Percentiles rank a stretch among this genome's conserved stretches.
phyloP scores from a whole-genome alignment of 164 flowering plant genomes.

The Sedum album region DNA sequence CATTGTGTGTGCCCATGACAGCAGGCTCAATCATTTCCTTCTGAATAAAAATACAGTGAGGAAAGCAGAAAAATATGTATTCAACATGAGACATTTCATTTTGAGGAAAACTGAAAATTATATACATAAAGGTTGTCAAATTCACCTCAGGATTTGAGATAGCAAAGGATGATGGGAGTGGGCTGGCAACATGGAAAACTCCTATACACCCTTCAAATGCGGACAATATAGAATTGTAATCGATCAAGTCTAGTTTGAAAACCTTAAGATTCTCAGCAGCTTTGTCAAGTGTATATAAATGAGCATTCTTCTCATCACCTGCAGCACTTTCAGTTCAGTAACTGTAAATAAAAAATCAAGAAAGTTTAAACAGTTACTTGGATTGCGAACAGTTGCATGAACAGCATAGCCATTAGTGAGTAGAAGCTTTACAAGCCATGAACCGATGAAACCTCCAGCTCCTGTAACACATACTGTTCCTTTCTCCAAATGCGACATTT shows the following conservation, averaged over 20 bases:
- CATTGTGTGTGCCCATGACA: constrained; percentile 21
- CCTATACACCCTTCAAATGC: constrained; percentile 20
- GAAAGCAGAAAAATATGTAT: no score
- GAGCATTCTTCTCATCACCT: constrained; percentile 23
- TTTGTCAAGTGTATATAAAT: constrained; percentile 18
- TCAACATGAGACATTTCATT: no score
- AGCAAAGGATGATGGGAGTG: constrained; percentile 11
- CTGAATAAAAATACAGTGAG: constrained; percentile 2
- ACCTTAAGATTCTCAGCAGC: constrained; percentile 17
- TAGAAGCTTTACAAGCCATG: constrained; percentile 6
- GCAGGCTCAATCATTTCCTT: constrained; percentile 21
- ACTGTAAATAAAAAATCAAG: no score
- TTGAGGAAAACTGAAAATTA: no score
- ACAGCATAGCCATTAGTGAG: not conserved
- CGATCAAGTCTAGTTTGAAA: constrained; percentile 24
- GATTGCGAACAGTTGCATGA: constrained; percentile 41
- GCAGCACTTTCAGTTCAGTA: not conserved
- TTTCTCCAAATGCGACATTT: not conserved
- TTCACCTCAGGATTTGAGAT: constrained; percentile 16
- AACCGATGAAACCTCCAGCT: constrained; percentile 4
- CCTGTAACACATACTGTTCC: constrained; percentile 8
- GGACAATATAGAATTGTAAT: constrained; percentile 11
- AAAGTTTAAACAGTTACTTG: constrained; percentile 20
- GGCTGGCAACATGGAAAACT: constrained; percentile 23
- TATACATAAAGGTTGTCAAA: not conserved